Percentiles rank a stretch among this genome's conserved stretches.
Evolutionary conservation across 2,329 filamentous ascomycete species (phyloP).

Genomic region (Verticillium alfalfae): DNA sequence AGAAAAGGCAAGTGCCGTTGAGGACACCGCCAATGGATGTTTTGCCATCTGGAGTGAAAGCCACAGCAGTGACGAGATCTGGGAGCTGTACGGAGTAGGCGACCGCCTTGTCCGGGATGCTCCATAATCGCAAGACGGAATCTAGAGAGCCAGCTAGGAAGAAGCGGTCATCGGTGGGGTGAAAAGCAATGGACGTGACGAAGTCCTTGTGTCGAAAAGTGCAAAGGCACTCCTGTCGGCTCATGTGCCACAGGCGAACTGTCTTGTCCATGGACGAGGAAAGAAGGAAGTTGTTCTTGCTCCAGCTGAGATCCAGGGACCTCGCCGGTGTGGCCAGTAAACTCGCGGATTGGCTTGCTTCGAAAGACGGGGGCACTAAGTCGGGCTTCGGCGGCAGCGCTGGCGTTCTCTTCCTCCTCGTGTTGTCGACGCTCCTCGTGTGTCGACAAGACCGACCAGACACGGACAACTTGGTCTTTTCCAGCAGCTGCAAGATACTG

Average conservation of each 20-base stretch:
- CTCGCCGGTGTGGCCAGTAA: constrained; percentile 76
- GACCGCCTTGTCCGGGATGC: constrained; percentile 92
- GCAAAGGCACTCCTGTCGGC: constrained; percentile 77
- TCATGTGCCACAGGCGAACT: constrained; percentile 89
- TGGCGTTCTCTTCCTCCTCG: constrained; percentile 58
- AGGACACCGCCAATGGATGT: constrained; percentile 84
- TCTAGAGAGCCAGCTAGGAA: constrained; percentile 93
- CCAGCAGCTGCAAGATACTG: constrained; percentile 88
- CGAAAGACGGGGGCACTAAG: constrained; percentile 89
- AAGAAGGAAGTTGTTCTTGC: constrained; percentile 95
- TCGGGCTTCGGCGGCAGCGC: constrained; percentile 49
- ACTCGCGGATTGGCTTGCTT: constrained; percentile 71
- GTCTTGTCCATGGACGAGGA: constrained; percentile 99
- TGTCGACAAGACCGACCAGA: constrained; percentile 85
- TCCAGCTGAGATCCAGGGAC: constrained; percentile 92
- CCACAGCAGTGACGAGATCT: constrained; percentile 89
- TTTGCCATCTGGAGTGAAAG: constrained; percentile 89
- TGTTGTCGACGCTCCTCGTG: constrained; percentile 70
- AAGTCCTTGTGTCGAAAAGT: constrained; percentile 94
- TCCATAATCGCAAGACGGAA: constrained; percentile 84
- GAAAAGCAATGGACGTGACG: constrained; percentile 90
- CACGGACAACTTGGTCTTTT: constrained; percentile 75
- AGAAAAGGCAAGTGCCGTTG: constrained; percentile 81
- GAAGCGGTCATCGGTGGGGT: constrained; percentile 91
- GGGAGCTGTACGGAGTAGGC: constrained; percentile 72